Percentiles rank a stretch among this genome's conserved stretches.
phyloP scores from a whole-genome alignment of 768 basidiomycete species.

The Lentinula raphanica region DNA sequence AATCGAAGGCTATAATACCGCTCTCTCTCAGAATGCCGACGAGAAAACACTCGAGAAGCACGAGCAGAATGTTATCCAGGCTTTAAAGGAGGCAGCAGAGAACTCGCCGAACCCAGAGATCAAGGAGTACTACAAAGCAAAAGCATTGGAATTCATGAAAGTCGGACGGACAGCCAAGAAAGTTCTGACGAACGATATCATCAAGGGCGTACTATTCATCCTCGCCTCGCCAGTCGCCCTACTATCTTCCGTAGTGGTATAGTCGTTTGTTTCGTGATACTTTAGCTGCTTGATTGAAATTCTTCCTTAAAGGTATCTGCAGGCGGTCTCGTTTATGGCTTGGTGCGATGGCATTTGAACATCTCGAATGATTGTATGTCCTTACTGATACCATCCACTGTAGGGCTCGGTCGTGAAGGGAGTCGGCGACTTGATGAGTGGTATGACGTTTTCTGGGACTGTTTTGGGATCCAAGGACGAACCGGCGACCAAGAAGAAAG shows the following conservation, averaged over 20 bases:
- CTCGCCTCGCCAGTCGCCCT: conserved; percentile 2
- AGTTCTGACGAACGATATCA: conserved; percentile 2
- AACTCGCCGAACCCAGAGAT: not conserved
- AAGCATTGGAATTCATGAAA: conserved; percentile 3
- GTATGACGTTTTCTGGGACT: conserved; percentile 3
- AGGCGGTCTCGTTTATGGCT: conserved; percentile 1
- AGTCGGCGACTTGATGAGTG: conserved; percentile 3
- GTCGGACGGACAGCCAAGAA: conserved; percentile 3
- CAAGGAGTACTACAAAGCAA: conserved; percentile 3
- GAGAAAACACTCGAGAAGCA: conserved; percentile 1
- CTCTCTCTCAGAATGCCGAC: not conserved
- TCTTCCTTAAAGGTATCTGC: not conserved
- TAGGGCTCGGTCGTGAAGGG: conserved; percentile 1
- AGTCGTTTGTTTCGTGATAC: not conserved
- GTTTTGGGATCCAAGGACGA: conserved; percentile 1
- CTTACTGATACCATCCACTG: not conserved
- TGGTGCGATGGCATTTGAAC: not conserved
- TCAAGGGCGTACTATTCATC: not conserved
- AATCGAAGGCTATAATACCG: conserved; percentile 2
- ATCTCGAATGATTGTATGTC: not conserved
- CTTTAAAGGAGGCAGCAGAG: not conserved
- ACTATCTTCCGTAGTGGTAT: conserved; percentile 1
- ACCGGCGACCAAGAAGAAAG: not conserved
- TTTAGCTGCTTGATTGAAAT: not conserved
- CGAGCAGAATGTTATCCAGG: not conserved